Evolutionary conservation across 805 yeast species (phyloP).

Genomic region (Starmerella asiatica): DNA sequence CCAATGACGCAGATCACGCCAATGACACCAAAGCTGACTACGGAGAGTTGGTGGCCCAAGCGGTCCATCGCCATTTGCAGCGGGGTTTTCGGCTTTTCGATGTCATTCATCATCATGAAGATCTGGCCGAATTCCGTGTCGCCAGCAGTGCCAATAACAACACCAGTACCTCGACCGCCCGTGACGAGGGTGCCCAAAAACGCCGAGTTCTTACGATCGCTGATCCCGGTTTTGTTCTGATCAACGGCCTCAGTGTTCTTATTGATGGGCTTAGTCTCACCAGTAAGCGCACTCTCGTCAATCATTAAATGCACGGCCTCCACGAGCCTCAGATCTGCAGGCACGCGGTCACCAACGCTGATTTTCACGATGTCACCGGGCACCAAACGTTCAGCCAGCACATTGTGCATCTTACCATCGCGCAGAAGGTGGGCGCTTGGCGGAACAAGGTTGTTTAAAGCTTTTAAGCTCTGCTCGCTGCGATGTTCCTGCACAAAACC

Average conservation of each 20-base stretch:
- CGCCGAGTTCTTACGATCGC: slow-evolving; percentile 62
- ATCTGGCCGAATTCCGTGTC: slow-evolving; percentile 91
- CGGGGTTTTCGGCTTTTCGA: slow-evolving; percentile 97
- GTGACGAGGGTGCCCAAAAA: slow-evolving; percentile 96
- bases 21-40: slow-evolving; percentile 73
- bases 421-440: slow-evolving; percentile 91
- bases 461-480: slow-evolving; percentile 87
- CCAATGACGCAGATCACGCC: slow-evolving; percentile 89
- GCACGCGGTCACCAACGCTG: slow-evolving; percentile 86
- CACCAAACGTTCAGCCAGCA: slow-evolving; percentile 73
- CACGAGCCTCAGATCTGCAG: slow-evolving; percentile 81
- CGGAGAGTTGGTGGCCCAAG: slow-evolving; percentile 78
- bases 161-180: slow-evolving; percentile 88
- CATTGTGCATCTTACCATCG: slow-evolving; percentile 63
- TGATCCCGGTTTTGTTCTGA: slow-evolving; percentile 11
- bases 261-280: slow-evolving; percentile 80
- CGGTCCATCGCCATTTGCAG: slow-evolving; percentile 91
- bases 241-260: slow-evolving; percentile 42
- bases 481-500: slow-evolving; percentile 97
- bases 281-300: slow-evolving; percentile 91
- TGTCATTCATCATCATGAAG: slow-evolving; percentile 86
- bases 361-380: slow-evolving; percentile 93
- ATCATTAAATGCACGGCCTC: slow-evolving; percentile 68
- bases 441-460: slow-evolving; percentile 84
- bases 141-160: slow-evolving; percentile 80